Conservation (phyloP, 2,329 filamentous ascomycete species). For the Colletotrichum tamarilloi region DNA sequence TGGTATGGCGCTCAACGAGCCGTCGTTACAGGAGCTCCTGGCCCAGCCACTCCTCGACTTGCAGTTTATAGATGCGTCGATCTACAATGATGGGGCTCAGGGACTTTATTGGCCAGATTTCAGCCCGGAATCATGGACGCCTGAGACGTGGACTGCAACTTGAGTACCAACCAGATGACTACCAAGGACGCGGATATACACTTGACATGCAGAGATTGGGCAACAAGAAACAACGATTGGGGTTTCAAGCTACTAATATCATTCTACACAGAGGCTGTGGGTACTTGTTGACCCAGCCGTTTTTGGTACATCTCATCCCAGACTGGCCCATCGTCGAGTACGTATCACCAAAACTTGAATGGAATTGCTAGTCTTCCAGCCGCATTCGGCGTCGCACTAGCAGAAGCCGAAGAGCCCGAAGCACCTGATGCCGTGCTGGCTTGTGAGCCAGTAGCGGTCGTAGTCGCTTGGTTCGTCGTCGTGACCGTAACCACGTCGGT, state of each 20-base stretch:
- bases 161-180: neutral
- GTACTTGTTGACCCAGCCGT: too few species aligned
- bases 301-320: too few species aligned
- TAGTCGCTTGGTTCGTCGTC: neutral
- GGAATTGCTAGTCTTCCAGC: slow-evolving; percentile 19
- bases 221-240: too few species aligned
- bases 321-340: neutral
- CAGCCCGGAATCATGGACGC: slow-evolving; percentile 33
- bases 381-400: slow-evolving; percentile 19
- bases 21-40: slow-evolving; percentile 48
- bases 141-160: slow-evolving; percentile 26
- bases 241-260: too few species aligned
- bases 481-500: neutral
- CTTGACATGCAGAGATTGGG: too few species aligned
- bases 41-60: slow-evolving; percentile 47
- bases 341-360: slow-evolving; percentile 24
- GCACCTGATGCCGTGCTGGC: neutral
- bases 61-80: slow-evolving; percentile 45
- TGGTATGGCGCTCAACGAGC: slow-evolving; percentile 49
- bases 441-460: neutral
- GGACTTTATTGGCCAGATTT: slow-evolving; percentile 37
- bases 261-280: too few species aligned
- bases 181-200: too few species aligned
- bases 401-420: neutral
- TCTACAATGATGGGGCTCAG: slow-evolving; percentile 35